Evolutionary conservation across 176 grass and related monocot genomes (phyloP).

Genomic region (Calamus simplicifolius): DNA sequence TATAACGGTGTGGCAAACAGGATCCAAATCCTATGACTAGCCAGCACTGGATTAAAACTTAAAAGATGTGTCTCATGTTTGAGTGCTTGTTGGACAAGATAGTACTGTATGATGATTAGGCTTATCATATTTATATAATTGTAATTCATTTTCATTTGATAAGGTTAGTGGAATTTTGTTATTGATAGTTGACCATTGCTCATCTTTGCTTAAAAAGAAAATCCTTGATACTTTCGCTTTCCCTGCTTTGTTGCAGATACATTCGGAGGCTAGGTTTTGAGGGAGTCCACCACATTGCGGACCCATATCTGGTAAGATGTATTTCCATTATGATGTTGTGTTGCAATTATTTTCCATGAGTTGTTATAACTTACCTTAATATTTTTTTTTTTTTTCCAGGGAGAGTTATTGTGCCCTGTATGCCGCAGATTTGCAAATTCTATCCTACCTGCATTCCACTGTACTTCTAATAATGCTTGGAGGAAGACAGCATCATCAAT

Average conservation of each 20-base stretch:
- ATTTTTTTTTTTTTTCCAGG: constrained; percentile 32
- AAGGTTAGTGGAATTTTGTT: not conserved
- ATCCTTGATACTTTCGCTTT: too few species aligned
- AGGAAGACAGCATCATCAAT: constrained; percentile 18
- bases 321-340: constrained; percentile 13
- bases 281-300: constrained; percentile 90
- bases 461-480: constrained; percentile 33
- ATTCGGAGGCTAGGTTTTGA: constrained; percentile 94
- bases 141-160: too few species aligned
- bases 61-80: too few species aligned
- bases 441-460: constrained; percentile 61
- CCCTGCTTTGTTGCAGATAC: constrained; percentile 38
- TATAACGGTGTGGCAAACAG: too few species aligned
- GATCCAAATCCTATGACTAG: too few species aligned
- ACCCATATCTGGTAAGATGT: constrained; percentile 71
- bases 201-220: too few species aligned
- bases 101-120: too few species aligned
- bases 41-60: too few species aligned
- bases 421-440: constrained; percentile 97
- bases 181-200: not conserved
- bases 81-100: too few species aligned
- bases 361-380: too few species aligned
- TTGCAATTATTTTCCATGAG: constrained; percentile 8
- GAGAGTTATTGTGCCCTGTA: constrained; percentile 91
- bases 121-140: too few species aligned